Evolutionary conservation across 75 land plant genomes (phyloP).

Genomic region (Sequoiadendron giganteum): DNA sequence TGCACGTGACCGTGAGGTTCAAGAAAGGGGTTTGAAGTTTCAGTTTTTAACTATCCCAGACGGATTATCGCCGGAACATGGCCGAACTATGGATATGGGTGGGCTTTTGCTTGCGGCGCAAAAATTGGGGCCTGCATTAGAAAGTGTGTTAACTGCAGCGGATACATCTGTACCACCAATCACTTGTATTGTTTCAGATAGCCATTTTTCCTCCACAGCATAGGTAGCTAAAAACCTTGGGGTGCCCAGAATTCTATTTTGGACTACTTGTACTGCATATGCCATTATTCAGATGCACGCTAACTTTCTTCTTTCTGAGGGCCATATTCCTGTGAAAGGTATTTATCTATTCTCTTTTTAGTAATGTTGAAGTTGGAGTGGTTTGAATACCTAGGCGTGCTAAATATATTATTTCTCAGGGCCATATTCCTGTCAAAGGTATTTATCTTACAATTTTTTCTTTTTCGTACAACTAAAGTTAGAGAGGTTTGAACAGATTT

Average conservation of each 20-base stretch:
- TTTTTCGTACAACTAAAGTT: too few relatives aligned
- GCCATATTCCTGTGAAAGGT: background rate
- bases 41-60: background rate
- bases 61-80: slow-evolving; percentile 1
- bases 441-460: too few relatives aligned
- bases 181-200: background rate
- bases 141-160: background rate
- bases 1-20: background rate
- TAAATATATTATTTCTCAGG: too few relatives aligned
- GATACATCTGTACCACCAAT: background rate
- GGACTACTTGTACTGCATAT: background rate
- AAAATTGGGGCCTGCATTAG: background rate
- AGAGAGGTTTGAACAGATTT: too few relatives aligned
- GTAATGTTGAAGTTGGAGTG: too few relatives aligned
- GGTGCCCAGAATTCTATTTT: background rate
- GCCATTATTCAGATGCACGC: background rate
- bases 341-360: background rate
- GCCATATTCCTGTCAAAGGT: too few relatives aligned
- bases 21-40: background rate
- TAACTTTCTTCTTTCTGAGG: background rate
- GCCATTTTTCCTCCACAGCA: background rate
- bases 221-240: background rate
- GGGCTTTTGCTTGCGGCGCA: background rate
- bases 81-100: background rate
- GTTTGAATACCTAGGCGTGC: too few relatives aligned